These are phyloP conservation scores for Metschnikowia lochheadii DNA, from an alignment of 805 yeast genomes.

Conservation along the genomic window DNA sequence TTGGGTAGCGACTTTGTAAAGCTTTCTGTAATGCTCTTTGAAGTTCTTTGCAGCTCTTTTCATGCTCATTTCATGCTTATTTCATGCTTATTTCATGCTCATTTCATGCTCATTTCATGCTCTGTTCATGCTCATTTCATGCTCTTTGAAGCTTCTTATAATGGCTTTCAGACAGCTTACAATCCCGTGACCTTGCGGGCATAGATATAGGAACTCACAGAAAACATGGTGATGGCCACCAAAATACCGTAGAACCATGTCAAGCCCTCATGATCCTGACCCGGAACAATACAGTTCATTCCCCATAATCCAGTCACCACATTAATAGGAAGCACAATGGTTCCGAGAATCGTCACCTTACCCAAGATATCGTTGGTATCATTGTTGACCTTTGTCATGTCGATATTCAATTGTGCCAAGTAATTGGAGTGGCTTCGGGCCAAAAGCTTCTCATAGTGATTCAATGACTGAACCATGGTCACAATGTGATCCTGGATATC, in stretches of 20 bases:
- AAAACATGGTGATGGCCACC: constrained; percentile 29
- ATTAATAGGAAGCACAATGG: constrained; percentile 91
- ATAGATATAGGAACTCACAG: constrained; percentile 36
- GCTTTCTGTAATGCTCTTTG: no score
- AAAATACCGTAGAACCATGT: constrained; percentile 41
- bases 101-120: no score
- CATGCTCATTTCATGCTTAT: no score
- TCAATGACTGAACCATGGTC: constrained; percentile 93
- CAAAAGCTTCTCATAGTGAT: constrained; percentile 89
- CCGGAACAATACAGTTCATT: constrained; percentile 96
- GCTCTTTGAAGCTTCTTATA: no score
- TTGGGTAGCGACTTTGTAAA: no score
- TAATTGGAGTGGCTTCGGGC: constrained; percentile 96
- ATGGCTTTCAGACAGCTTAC: constrained; percentile 9
- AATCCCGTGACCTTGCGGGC: constrained; percentile 39
- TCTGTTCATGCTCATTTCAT: no score
- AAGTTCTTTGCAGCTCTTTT: no score
- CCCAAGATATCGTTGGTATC: constrained; percentile 96
- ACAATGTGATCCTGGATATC: constrained; percentile 97
- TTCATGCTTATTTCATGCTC: no score
- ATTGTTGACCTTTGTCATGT: constrained; percentile 94
- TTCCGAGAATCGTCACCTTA: constrained; percentile 88
- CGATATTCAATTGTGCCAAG: constrained; percentile 93
- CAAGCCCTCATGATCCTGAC: constrained; percentile 53
- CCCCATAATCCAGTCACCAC: constrained; percentile 98